Evolutionary conservation across 1,284 basidiomycete genomes (phyloP).

Genomic region (Hypsizygus ulmarius): DNA sequence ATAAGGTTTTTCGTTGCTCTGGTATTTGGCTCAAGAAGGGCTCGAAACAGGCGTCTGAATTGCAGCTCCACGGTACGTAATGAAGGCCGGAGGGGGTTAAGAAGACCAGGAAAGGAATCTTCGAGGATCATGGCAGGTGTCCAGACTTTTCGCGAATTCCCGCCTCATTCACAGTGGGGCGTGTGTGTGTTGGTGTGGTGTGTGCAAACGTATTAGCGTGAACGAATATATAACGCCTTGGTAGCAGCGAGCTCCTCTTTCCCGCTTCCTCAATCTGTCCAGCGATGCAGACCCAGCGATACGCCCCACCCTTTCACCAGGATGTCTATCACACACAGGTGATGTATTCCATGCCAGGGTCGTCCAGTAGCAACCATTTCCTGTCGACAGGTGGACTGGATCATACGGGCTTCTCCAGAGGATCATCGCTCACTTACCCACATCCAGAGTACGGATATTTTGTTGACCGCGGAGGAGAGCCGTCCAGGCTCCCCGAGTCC

Average conservation of each 20-base stretch:
- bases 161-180: slow-evolving; percentile 35
- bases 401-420: slow-evolving; percentile 43
- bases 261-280: slow-evolving; percentile 24
- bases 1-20: slow-evolving; percentile 19
- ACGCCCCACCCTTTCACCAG: slow-evolving; percentile 23
- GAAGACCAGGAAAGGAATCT: slow-evolving; percentile 30
- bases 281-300: slow-evolving; percentile 36
- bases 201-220: slow-evolving; percentile 34
- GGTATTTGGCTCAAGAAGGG: slow-evolving; percentile 24
- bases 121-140: slow-evolving; percentile 39
- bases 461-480: slow-evolving; percentile 39
- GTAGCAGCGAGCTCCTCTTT: slow-evolving; percentile 25
- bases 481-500: slow-evolving; percentile 28
- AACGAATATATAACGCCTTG: slow-evolving; percentile 40
- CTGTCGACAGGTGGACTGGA: slow-evolving; percentile 29
- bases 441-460: slow-evolving; percentile 42
- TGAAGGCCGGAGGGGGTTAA: too few species aligned
- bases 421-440: slow-evolving; percentile 43
- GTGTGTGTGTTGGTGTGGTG: too few species aligned
- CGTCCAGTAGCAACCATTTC: slow-evolving; percentile 20
- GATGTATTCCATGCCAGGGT: slow-evolving; percentile 22
- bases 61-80: slow-evolving; percentile 41
- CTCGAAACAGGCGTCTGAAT: slow-evolving; percentile 32
- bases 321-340: slow-evolving; percentile 19
- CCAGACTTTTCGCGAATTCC: slow-evolving; percentile 35